Base-by-base conservation (phyloP, 441 rosid genomes). In the Pelargonium fulgidum region DNA sequence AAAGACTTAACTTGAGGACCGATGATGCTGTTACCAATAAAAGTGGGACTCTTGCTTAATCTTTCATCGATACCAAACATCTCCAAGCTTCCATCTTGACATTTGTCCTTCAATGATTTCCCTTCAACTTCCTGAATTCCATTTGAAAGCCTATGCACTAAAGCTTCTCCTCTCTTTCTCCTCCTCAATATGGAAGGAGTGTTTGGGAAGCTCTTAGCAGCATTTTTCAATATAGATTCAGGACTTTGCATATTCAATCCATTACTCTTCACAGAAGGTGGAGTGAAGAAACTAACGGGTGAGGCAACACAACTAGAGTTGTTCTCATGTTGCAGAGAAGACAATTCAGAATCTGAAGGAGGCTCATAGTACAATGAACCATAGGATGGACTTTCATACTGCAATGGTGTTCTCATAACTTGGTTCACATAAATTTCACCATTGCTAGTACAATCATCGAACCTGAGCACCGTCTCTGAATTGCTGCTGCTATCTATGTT, bases 161-260 rank as follows among this genome's bases (percentile, higher is more conserved):
- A 79, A 70, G 52, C 52, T 12, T 36, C 76, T 80, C 64, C 71
- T 12, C 73, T 68, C 73, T 80, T 84, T 76, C 99, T 83, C 83
- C 90, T 90, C 69, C 96, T 84, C 68, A 87, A 82, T 64, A 95
- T 92, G 39, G 99, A 90, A 71, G 99, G 99, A 56, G 89, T 92
- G 73, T 89, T 85, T 16, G 93, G 95, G 78, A 76, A 95, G 67
- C 81, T 92, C 77, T 81, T 86, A 8, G 96, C 97, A 70, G 95
- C 97, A 54, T 74, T 81, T 80, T 87, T 89, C 76, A 95, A 78
- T 68, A 83, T 78, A 72, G 92, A 86, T 72, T 89, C 92, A 22
- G 91, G 95, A 81, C 92, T 90, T 47, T 76, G 86, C 16, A 71
- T 76, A 74, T 72, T 65, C 65, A 73, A 78, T 72, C 76, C 68